phyloP scores from a whole-genome alignment of 352 stramenopile species.

The Phytophthora palmivora region DNA sequence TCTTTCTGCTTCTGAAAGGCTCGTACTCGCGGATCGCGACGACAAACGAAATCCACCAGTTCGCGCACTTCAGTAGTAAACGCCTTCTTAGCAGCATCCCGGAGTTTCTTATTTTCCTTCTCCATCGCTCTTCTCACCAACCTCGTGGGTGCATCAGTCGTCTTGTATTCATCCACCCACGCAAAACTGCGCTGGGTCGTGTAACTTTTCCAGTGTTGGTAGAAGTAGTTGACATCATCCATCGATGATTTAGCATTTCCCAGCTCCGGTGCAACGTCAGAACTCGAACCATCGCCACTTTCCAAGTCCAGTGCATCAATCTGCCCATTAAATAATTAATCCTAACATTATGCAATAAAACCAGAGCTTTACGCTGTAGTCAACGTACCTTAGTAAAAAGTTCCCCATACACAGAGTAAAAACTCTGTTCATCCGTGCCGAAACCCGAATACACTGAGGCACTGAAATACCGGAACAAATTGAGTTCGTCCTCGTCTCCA shows the following conservation, averaged over 20 bases:
- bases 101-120: conserved; percentile 91
- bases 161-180: conserved; percentile 88
- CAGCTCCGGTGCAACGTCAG: conserved; percentile 49
- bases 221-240: conserved; percentile 74
- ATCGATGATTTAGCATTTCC: conserved; percentile 50
- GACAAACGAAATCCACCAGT: conserved; percentile 85
- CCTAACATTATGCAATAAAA: conserved; percentile 1
- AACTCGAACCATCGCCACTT: conserved; percentile 17
- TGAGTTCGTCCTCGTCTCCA: conserved; percentile 55
- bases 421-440: conserved; percentile 73
- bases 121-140: conserved; percentile 85
- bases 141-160: conserved; percentile 77
- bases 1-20: conserved; percentile 74
- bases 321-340: conserved; percentile 31
- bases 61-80: conserved; percentile 83
- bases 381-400: conserved; percentile 72
- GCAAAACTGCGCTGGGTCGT: conserved; percentile 74
- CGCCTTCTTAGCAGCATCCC: conserved; percentile 75
- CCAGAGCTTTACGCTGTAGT: conserved; percentile 2
- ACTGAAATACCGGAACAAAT: conserved; percentile 86
- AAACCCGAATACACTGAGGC: conserved; percentile 81
- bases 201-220: conserved; percentile 84
- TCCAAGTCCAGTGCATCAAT: conserved; percentile 75
- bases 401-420: conserved; percentile 78
- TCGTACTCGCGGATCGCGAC: conserved; percentile 76